phyloP scores from a whole-genome alignment of 2,329 filamentous ascomycete genomes.

The Pseudogymnoascus sp. region DNA sequence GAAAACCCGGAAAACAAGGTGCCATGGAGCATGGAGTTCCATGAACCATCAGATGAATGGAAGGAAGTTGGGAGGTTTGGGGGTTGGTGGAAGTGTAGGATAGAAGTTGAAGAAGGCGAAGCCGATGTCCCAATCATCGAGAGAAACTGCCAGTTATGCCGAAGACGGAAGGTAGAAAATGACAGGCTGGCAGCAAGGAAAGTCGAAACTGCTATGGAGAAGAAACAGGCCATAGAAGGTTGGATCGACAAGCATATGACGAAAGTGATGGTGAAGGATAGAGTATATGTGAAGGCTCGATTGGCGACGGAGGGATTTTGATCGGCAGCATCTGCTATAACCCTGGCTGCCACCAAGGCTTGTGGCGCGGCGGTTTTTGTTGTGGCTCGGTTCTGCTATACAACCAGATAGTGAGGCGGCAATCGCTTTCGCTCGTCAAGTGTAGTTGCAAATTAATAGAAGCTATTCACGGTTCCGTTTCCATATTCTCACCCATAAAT shows the following conservation, averaged over 20 bases:
- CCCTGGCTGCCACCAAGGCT: neutral
- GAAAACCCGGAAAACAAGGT: neutral
- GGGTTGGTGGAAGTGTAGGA: conserved; percentile 25
- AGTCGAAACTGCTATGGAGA: neutral
- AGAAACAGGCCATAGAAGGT: neutral
- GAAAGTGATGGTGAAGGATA: neutral
- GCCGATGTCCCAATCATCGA: neutral
- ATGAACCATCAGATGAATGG: conserved; percentile 20
- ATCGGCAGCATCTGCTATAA: neutral
- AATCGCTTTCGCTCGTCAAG: neutral
- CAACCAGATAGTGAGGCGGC: neutral
- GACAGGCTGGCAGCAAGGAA: neutral
- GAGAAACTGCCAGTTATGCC: neutral
- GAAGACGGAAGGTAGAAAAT: neutral
- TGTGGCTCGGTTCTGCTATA: neutral
- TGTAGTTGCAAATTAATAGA: neutral
- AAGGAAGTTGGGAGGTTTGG: conserved; percentile 14
- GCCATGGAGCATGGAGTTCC: conserved; percentile 21
- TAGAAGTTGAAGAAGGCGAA: conserved; percentile 12
- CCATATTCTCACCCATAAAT: conserved; percentile 36
- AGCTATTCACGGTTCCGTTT: neutral
- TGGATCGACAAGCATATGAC: conserved; percentile 6
- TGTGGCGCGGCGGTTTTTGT: neutral
- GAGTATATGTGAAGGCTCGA: neutral
- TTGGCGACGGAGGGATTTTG: neutral